Base-by-base conservation (phyloP, 805 yeast genomes). In the Scheffersomyces spartinae region DNA sequence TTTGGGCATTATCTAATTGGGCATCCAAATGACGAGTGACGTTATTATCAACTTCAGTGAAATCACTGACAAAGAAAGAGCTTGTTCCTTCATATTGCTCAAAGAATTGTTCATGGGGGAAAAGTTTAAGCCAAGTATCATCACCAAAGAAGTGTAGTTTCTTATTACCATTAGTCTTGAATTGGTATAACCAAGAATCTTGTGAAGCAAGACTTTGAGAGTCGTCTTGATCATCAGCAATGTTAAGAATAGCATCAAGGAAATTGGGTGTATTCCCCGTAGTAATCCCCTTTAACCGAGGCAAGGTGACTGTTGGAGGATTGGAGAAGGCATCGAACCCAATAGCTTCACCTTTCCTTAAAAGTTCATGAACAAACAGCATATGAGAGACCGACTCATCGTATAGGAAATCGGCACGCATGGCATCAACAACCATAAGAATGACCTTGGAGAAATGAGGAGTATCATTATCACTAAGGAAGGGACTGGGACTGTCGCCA, bases 271-370 rank as follows among this genome's bases (percentile, higher is more conserved):
- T 77, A 0, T 95, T 80, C 0, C 98, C 98, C 0, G 96, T 84
- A 0, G 96, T 82, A 13, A 86, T 69, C 6, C 95, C 95, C 50
- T 91, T 91, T 26, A 91, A 59, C 31, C 98, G 66, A 0, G 98
- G 98, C 19, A 91, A 57, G 0, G 98, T 91, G 7, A 91, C 98
- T 0, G 98, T 91, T 3, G 98, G 98, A 2, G 98, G 97, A 35
- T 81, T 80, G 1, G 95, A 77, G 46, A 64, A 81, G 0, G 95
- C 95, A 0, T 98, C 91, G 48, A 73, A 86, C 0, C 95, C 95
- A 25, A 86, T 42, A 0, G 91, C 97, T 18, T 62, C 40, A 7
- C 94, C 93, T 0, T 60, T 37, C 26, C 68, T 64, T 6, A 88
- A 55, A 30, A 86, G 51, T 2, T 51, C 34, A 36, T 88, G 97